A percentile compares a stretch with the other conserved stretches of the same genome.
phyloP scores from a whole-genome alignment of 2,329 filamentous ascomycete species.

The Fusarium anguioides region DNA sequence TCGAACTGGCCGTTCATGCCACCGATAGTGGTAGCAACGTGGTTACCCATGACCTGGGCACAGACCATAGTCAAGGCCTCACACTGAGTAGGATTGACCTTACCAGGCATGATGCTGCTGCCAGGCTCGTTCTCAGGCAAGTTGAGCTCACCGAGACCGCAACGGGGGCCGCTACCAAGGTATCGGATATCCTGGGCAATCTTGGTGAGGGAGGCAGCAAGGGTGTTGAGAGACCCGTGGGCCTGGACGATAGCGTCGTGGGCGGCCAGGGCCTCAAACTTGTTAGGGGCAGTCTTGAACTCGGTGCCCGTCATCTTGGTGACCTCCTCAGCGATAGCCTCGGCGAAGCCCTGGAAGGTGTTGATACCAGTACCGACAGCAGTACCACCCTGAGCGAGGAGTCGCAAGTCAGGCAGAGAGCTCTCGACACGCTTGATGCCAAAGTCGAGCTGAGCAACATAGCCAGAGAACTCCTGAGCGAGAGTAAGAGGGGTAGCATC shows the following conservation, averaged over 20 bases:
- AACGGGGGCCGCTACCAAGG: conserved; percentile 94
- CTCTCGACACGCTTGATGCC: conserved; percentile 88
- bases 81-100: conserved; percentile 99
- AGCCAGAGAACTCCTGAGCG: conserved; percentile 97
- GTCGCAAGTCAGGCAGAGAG: conserved; percentile 83
- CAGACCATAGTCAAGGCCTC: conserved; percentile 98
- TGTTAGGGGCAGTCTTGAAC: conserved; percentile 98
- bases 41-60: conserved; percentile 97
- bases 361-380: conserved; percentile 98
- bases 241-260: conserved; percentile 97
- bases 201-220: conserved; percentile 93
- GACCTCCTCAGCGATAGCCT: conserved; percentile 91
- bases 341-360: conserved; percentile 95
- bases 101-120: conserved; percentile 98
- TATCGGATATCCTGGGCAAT: conserved; percentile 98
- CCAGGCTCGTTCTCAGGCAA: conserved; percentile 98
- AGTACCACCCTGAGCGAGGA: conserved; percentile 94
- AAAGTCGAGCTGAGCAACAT: conserved; percentile 92
- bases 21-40: conserved; percentile 90
- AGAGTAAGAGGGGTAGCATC: conserved; percentile 96
- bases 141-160: conserved; percentile 91
- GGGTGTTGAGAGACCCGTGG: conserved; percentile 91
- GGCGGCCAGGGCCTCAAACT: conserved; percentile 96
- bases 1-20: conserved; percentile 99
- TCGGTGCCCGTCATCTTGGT: conserved; percentile 90